These are phyloP conservation scores for Yamadazyma siamensis DNA, from an alignment of 1,139 yeast genomes.

Conservation along the genomic window DNA sequence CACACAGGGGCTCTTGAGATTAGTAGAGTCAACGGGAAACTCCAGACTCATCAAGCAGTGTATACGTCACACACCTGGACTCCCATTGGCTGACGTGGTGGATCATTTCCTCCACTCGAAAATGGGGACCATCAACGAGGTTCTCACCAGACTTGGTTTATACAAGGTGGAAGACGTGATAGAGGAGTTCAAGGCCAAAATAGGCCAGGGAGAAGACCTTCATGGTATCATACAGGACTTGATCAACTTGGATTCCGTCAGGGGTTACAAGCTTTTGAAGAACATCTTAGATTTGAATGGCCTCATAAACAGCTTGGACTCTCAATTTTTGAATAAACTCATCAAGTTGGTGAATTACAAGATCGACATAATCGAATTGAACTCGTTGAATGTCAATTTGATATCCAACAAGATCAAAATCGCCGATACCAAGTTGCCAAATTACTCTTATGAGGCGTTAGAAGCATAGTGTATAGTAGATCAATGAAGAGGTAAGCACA, in stretches of 20 bases:
- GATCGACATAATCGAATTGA: constrained; percentile 46
- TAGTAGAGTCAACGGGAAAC: constrained; percentile 35
- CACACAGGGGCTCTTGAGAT: constrained; percentile 51
- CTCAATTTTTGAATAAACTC: constrained; percentile 43
- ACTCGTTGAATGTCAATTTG: constrained; percentile 53
- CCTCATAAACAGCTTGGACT: constrained; percentile 48
- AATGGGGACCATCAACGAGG: constrained; percentile 63
- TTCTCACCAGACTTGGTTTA: constrained; percentile 8
- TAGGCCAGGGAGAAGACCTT: constrained; percentile 17
- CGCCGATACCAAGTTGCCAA: constrained; percentile 33
- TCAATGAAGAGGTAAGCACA: no score
- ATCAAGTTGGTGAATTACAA: constrained; percentile 44
- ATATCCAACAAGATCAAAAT: constrained; percentile 45
- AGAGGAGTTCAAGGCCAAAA: constrained; percentile 18
- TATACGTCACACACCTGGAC: constrained; percentile 69
- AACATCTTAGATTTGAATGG: constrained; percentile 74
- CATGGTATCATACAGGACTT: constrained; percentile 23
- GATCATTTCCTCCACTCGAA: constrained; percentile 47
- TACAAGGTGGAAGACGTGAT: constrained; percentile 41
- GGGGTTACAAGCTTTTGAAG: constrained; percentile 60
- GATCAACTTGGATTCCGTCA: constrained; percentile 34
- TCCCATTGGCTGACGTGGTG: constrained; percentile 62
- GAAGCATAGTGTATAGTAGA: constrained; percentile 3
- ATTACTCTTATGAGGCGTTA: constrained; percentile 45
- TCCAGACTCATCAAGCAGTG: constrained; percentile 77